Percentiles rank a stretch among this genome's conserved stretches.
These are phyloP conservation scores for Hura crepitans DNA, from an alignment of 441 rosid species.

Conservation along the genomic window DNA sequence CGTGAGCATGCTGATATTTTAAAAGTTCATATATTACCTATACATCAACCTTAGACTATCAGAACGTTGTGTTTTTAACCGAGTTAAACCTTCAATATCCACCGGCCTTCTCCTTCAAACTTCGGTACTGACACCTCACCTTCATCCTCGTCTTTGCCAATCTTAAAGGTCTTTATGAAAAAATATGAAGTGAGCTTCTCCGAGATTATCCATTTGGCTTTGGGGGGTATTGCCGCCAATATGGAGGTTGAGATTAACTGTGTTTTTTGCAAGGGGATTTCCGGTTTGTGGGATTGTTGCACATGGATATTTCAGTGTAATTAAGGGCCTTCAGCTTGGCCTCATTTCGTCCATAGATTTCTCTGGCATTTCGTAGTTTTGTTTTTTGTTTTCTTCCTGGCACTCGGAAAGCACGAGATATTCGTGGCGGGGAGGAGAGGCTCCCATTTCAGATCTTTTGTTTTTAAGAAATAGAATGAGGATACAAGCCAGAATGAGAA, in stretches of 20 bases:
- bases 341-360: constrained; percentile 65
- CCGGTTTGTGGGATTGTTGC: constrained; percentile 18
- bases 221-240: constrained; percentile 79
- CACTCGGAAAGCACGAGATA: constrained; percentile 59
- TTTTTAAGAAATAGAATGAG: not conserved
- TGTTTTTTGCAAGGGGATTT: constrained; percentile 42
- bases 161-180: constrained; percentile 48
- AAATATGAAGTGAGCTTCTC: constrained; percentile 60
- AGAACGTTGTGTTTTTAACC: too few relatives aligned
- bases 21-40: too few relatives aligned
- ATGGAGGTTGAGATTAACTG: constrained; percentile 69
- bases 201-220: constrained; percentile 84
- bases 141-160: constrained; percentile 34
- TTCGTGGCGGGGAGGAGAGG: constrained; percentile 67
- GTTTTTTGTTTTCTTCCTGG: constrained; percentile 40
- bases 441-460: constrained; percentile 46
- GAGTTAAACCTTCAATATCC: constrained; percentile 83
- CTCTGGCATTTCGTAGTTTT: constrained; percentile 48
- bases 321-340: constrained; percentile 66
- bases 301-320: constrained; percentile 74
- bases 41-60: too few relatives aligned
- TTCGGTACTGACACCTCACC: constrained; percentile 36
- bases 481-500: too few relatives aligned
- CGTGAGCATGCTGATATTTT: too few relatives aligned
- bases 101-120: constrained; percentile 46